These are phyloP conservation scores for Boletellus deceptivus DNA, from an alignment of 1,284 basidiomycete species.

Conservation along the genomic window DNA sequence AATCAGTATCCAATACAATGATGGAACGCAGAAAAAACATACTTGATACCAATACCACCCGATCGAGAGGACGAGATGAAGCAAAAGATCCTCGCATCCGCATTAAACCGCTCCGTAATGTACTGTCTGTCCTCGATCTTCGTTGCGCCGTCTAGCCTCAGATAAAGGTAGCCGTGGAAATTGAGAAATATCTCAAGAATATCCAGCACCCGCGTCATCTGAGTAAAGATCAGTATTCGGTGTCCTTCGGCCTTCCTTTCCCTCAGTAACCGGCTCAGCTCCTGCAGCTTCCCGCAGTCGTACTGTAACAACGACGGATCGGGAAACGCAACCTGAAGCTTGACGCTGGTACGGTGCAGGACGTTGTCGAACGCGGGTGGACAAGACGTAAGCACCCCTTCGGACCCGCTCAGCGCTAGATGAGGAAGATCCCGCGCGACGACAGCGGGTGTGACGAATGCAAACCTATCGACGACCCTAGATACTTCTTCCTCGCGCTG, in stretches of 20 bases:
- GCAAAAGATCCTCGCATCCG: conserved; percentile 84
- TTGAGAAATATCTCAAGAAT: conserved; percentile 94
- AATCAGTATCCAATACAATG: conserved; percentile 9
- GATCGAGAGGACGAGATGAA: conserved; percentile 94
- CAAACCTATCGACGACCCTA: conserved; percentile 68
- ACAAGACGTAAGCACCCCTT: conserved; percentile 34
- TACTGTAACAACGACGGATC: conserved; percentile 90
- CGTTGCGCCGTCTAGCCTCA: conserved; percentile 91
- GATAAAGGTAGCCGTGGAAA: conserved; percentile 91
- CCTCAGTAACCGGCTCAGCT: conserved; percentile 76
- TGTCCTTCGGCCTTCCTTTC: conserved; percentile 86
- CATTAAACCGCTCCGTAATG: conserved; percentile 96
- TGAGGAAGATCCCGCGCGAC: conserved; percentile 76
- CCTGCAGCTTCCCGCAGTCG: conserved; percentile 95
- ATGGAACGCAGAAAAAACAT: conserved; percentile 27
- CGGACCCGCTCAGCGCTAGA: conserved; percentile 51
- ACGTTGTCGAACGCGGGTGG: conserved; percentile 57
- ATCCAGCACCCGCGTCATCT: conserved; percentile 95
- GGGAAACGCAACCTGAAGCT: conserved; percentile 92
- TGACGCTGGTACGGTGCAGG: conserved; percentile 75
- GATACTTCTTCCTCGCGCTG: conserved; percentile 59
- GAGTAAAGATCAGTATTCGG: conserved; percentile 92
- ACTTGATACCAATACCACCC: conserved; percentile 97
- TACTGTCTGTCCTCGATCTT: conserved; percentile 96
- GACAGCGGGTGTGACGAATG: conserved; percentile 80